A percentile compares a stretch with the other conserved stretches of the same genome.
Evolutionary conservation across 2,329 filamentous ascomycete genomes (phyloP).

Genomic region (Pleoardoris graminearum): DNA sequence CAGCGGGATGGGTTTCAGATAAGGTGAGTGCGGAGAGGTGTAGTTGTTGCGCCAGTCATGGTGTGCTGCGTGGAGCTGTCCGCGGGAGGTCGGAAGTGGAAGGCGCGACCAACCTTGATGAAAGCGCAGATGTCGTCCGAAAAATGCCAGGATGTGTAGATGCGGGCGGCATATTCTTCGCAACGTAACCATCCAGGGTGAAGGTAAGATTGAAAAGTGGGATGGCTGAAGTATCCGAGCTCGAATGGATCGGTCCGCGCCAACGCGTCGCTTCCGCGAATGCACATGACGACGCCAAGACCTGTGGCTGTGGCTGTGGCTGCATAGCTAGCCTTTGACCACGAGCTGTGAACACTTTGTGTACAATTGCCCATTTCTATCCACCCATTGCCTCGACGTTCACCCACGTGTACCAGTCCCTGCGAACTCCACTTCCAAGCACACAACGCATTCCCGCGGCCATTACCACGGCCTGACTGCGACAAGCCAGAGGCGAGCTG

Average conservation of each 20-base stretch:
- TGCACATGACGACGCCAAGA: constrained; percentile 8
- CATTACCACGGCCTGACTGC: background rate
- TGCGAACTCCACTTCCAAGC: background rate
- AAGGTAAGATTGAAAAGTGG: background rate
- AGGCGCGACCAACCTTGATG: background rate
- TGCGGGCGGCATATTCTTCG: background rate
- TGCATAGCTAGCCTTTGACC: constrained; percentile 2
- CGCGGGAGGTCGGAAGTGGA: background rate
- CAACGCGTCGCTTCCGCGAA: constrained; percentile 1
- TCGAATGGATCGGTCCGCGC: background rate
- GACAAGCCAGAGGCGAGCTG: background rate
- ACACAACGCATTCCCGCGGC: background rate
- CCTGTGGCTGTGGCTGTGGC: background rate
- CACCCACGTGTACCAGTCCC: background rate
- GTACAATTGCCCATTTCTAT: constrained; percentile 3
- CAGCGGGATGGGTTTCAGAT: too few relatives aligned
- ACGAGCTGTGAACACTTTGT: constrained; percentile 8
- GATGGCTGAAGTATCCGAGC: background rate
- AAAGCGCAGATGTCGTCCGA: background rate
- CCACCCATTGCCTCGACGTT: background rate
- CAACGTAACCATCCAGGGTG: background rate
- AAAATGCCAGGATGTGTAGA: background rate
- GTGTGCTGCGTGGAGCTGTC: background rate
- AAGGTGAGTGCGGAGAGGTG: background rate
- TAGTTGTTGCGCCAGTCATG: background rate